Evolutionary conservation across 2,329 filamentous ascomycete genomes (phyloP).

Genomic region (Penicillium rolfsii): DNA sequence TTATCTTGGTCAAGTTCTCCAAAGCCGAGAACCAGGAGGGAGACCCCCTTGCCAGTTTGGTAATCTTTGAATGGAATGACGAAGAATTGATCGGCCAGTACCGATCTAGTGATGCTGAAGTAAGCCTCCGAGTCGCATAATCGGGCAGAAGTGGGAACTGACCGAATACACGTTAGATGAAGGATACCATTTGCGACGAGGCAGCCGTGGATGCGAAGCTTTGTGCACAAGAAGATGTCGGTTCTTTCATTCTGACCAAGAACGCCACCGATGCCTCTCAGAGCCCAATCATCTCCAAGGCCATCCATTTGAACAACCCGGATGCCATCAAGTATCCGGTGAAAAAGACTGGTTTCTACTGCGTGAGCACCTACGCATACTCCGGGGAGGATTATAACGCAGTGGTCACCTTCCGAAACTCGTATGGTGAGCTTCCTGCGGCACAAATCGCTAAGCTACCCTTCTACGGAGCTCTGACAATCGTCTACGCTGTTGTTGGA

Average conservation of each 20-base stretch:
- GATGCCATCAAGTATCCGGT: slow-evolving; percentile 76
- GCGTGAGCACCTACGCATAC: slow-evolving; percentile 77
- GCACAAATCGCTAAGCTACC: slow-evolving; percentile 96
- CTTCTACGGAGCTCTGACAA: slow-evolving; percentile 93
- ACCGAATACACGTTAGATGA: slow-evolving; percentile 46
- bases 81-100: slow-evolving; percentile 74
- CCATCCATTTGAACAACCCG: slow-evolving; percentile 78
- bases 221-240: slow-evolving; percentile 77
- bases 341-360: slow-evolving; percentile 93
- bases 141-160: slow-evolving; percentile 30
- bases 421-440: slow-evolving; percentile 92
- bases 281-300: slow-evolving; percentile 75
- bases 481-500: slow-evolving; percentile 86
- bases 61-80: slow-evolving; percentile 95
- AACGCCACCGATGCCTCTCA: slow-evolving; percentile 74
- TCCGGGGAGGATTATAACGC: slow-evolving; percentile 71
- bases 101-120: slow-evolving; percentile 58
- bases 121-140: slow-evolving; percentile 41
- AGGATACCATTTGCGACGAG: slow-evolving; percentile 75
- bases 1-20: slow-evolving; percentile 82
- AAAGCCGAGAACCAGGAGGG: slow-evolving; percentile 62
- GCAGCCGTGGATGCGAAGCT: slow-evolving; percentile 68
- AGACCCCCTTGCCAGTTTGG: slow-evolving; percentile 77
- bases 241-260: slow-evolving; percentile 78
- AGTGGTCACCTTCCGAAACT: slow-evolving; percentile 89